These are phyloP conservation scores for Centella asiatica DNA, from an alignment of 129 eudicot genomes.

Conservation along the genomic window DNA sequence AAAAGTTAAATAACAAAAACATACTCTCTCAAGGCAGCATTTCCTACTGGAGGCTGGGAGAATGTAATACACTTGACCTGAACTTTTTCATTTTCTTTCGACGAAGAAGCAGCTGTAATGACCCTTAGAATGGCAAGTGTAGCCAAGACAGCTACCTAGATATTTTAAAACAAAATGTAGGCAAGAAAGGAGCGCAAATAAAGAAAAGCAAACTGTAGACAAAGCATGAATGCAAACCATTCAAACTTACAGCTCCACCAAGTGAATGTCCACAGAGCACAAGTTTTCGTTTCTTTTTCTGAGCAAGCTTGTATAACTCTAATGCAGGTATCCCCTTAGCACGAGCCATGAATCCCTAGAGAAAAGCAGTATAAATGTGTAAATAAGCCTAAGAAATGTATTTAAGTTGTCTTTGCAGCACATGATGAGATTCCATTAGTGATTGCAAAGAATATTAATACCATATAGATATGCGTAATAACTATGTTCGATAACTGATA, in stretches of 20 bases:
- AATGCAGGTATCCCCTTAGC: constrained; percentile 99
- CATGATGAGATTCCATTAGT: neutral
- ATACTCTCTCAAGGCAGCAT: constrained; percentile 97
- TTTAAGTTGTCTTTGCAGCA: constrained; percentile 2
- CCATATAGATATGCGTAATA: neutral
- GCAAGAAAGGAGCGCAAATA: neutral
- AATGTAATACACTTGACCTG: constrained; percentile 95
- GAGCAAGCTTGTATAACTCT: constrained; percentile 95
- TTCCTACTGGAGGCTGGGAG: constrained; percentile 99
- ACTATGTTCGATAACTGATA: constrained; percentile 1
- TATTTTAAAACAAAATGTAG: constrained; percentile 6
- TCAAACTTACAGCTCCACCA: constrained; percentile 91
- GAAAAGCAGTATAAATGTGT: constrained; percentile 7
- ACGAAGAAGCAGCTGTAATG: constrained; percentile 59
- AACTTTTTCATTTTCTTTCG: constrained; percentile 76
- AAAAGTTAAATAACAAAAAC: constrained; percentile 8
- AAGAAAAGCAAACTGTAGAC: neutral
- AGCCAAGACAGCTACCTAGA: constrained; percentile 93
- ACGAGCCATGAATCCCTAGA: constrained; percentile 95
- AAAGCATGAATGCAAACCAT: constrained; percentile 5
- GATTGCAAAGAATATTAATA: constrained; percentile 1
- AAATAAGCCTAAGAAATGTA: neutral
- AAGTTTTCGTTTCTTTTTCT: constrained; percentile 83
- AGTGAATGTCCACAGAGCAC: constrained; percentile 99
- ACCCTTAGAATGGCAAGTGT: constrained; percentile 96